phyloP scores from a whole-genome alignment of 2,329 filamentous ascomycete genomes.

The Arthroderma sp. region DNA sequence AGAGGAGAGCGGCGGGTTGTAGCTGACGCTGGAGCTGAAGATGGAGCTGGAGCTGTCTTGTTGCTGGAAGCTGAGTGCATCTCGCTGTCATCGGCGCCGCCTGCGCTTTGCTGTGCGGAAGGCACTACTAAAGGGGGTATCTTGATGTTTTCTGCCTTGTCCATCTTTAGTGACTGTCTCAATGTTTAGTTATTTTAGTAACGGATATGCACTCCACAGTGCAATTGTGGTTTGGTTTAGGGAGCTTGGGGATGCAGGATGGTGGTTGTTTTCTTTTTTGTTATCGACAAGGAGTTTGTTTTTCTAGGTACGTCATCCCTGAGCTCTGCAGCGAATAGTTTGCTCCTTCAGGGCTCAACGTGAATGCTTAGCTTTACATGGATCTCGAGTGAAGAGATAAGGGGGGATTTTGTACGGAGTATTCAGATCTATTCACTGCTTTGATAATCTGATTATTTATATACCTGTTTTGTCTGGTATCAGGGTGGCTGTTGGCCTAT shows the following conservation, averaged over 20 bases:
- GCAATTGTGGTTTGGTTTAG: neutral
- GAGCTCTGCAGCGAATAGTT: neutral
- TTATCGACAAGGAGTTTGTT: slow-evolving; percentile 2
- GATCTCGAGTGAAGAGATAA: too few species aligned
- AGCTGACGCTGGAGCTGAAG: neutral
- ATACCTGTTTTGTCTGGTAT: too few species aligned
- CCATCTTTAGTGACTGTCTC: neutral
- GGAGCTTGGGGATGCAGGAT: neutral
- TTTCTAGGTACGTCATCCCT: neutral
- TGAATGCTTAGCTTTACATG: neutral
- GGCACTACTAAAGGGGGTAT: slow-evolving; percentile 2
- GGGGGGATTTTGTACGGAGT: too few species aligned
- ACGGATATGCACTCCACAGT: neutral
- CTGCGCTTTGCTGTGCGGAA: neutral
- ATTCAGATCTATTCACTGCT: too few species aligned
- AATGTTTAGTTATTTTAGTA: neutral
- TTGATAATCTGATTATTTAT: too few species aligned
- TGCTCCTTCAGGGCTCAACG: too few species aligned
- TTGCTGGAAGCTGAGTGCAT: slow-evolving; percentile 6
- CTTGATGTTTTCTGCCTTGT: neutral
- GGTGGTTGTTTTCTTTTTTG: neutral
- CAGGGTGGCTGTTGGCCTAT: too few species aligned
- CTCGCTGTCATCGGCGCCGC: neutral
- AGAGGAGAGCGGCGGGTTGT: neutral
- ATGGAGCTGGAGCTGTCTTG: neutral